Evolutionary conservation across 768 basidiomycete species (phyloP).

Genomic region (Hygrophoropsis aurantiaca): DNA sequence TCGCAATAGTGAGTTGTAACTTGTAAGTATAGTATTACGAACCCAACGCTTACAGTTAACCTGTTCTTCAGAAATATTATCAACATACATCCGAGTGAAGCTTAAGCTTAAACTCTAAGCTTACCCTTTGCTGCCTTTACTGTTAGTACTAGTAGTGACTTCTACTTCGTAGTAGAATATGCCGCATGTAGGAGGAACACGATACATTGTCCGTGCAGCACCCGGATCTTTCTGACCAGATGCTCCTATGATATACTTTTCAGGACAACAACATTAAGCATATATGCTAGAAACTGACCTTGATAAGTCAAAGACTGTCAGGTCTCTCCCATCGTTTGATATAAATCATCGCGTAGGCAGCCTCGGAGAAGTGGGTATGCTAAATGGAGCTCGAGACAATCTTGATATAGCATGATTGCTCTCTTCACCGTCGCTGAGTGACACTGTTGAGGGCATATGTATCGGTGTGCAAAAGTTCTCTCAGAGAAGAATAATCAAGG

Average conservation of each 20-base stretch:
- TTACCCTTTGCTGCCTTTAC: slow-evolving; percentile 80
- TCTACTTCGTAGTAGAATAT: slow-evolving; percentile 95
- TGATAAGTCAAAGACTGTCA: slow-evolving; percentile 71
- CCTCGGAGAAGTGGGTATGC: slow-evolving; percentile 27
- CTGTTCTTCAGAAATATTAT: slow-evolving; percentile 40
- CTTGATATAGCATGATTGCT: slow-evolving; percentile 57
- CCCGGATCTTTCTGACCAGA: slow-evolving; percentile 77
- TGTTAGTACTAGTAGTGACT: slow-evolving; percentile 75
- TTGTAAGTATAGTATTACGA: slow-evolving; percentile 28
- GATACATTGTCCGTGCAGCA: slow-evolving; percentile 71
- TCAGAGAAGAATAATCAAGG: slow-evolving; percentile 73
- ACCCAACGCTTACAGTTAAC: slow-evolving; percentile 85
- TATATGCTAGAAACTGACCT: slow-evolving; percentile 42
- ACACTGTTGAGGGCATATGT: slow-evolving; percentile 12
- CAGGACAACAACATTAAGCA: slow-evolving; percentile 1
- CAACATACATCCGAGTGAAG: slow-evolving; percentile 13
- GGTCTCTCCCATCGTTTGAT: slow-evolving; percentile 69
- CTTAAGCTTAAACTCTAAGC: slow-evolving; percentile 21
- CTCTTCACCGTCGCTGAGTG: slow-evolving; percentile 56
- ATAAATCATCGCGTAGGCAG: slow-evolving; percentile 81
- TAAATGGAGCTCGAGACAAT: slow-evolving; percentile 33
- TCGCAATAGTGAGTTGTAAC: not conserved
- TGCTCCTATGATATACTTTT: slow-evolving; percentile 37
- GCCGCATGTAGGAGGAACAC: slow-evolving; percentile 83
- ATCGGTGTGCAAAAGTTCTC: slow-evolving; percentile 64